Conservation (phyloP, 1,284 basidiomycete species). For the Pseudomicrostroma phylloplanum region DNA sequence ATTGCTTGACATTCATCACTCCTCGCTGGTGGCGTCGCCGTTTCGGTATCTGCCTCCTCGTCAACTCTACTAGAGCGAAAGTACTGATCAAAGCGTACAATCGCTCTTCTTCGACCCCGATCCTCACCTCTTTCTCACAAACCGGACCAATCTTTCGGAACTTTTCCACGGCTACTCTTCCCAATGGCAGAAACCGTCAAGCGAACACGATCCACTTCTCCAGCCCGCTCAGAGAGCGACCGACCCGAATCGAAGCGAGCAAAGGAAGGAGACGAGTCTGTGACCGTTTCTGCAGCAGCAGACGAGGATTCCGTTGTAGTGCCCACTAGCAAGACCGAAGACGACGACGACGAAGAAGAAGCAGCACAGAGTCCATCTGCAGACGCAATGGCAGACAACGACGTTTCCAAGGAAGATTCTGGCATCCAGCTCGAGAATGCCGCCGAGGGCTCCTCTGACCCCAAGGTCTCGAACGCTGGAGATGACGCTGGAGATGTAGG, state of each 20-base stretch:
- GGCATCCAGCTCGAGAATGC: conserved; percentile 32
- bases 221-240: conserved; percentile 15
- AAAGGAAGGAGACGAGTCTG: conserved; percentile 14
- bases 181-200: conserved; percentile 38
- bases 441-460: conserved; percentile 22
- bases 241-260: conserved; percentile 30
- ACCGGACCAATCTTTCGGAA: no score
- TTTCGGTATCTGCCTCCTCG: no score
- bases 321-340: conserved; percentile 9
- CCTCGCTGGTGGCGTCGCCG: no score
- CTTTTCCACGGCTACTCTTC: background rate
- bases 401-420: conserved; percentile 28
- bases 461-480: conserved; percentile 21
- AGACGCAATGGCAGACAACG: conserved; percentile 23
- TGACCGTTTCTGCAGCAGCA: background rate
- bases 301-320: conserved; percentile 1
- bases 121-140: no score
- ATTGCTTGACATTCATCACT: no score
- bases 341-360: conserved; percentile 12
- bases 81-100: no score
- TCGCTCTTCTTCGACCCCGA: no score
- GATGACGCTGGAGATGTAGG: conserved; percentile 17
- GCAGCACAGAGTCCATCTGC: conserved; percentile 7
- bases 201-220: conserved; percentile 32
- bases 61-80: no score